Evolutionary conservation across 169 alveolate genomes (phyloP).

Genomic region (Amoebophrya sp.): DNA sequence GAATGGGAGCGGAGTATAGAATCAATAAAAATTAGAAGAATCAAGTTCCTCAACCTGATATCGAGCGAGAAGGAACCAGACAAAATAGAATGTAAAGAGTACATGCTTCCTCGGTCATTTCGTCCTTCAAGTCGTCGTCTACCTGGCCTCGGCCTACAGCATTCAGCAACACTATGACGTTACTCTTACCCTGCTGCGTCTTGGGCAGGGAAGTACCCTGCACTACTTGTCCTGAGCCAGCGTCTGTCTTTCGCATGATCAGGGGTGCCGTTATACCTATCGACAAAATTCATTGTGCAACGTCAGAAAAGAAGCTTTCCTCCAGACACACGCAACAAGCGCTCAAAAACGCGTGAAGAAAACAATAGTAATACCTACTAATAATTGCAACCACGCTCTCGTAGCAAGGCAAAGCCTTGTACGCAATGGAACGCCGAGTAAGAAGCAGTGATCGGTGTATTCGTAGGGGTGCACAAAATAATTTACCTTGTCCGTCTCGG

Average conservation of each 20-base stretch:
- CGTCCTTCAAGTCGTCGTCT: background rate
- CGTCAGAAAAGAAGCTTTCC: background rate
- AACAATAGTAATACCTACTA: too few species aligned
- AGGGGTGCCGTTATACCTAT: background rate
- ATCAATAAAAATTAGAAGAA: too few species aligned
- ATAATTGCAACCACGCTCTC: too few species aligned
- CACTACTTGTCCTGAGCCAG: background rate
- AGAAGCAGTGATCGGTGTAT: too few species aligned
- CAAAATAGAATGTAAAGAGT: too few species aligned
- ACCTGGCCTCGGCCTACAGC: background rate
- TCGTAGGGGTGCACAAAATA: too few species aligned
- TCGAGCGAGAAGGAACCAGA: too few species aligned
- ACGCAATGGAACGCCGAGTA: too few species aligned
- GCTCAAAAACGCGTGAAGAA: background rate
- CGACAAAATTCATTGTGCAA: background rate
- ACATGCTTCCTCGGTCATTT: slow-evolving; percentile 2
- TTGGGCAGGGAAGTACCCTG: background rate
- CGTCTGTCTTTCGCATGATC: background rate
- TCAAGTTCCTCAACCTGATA: too few species aligned
- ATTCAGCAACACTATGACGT: background rate
- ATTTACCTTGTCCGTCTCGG: background rate
- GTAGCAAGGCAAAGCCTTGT: too few species aligned
- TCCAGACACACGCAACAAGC: background rate
- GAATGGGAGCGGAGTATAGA: too few species aligned
- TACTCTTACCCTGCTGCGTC: background rate